Percentiles rank a stretch among this genome's conserved stretches.
Conservation (phyloP, 805 yeast species). For the Dipodascopsis tothii region DNA sequence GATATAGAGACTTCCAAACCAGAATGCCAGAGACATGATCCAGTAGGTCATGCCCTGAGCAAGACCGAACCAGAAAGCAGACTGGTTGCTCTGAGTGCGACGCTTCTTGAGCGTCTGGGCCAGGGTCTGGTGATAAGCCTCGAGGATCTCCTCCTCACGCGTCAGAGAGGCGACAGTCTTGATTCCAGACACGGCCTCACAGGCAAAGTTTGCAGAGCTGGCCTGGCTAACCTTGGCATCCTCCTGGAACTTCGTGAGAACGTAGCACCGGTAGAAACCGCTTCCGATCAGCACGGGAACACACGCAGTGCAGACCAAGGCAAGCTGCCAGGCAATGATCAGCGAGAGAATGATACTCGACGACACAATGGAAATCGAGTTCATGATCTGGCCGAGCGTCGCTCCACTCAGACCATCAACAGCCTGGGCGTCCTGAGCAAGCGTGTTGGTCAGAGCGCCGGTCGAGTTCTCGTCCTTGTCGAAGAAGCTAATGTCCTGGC, state of each 20-base stretch:
- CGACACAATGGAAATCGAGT: constrained; percentile 33
- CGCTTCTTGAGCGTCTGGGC: constrained; percentile 3
- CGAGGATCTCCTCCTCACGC: constrained; percentile 35
- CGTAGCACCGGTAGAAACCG: constrained; percentile 36
- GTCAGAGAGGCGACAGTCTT: constrained; percentile 39
- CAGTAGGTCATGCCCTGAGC: constrained; percentile 38
- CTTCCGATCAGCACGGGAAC: constrained; percentile 33
- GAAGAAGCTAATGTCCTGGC: constrained; percentile 29
- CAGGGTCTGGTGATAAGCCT: constrained; percentile 26
- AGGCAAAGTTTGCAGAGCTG: constrained; percentile 36
- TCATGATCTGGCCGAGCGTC: constrained; percentile 29
- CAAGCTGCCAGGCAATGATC: constrained; percentile 38
- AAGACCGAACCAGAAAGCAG: constrained; percentile 34
- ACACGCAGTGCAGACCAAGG: constrained; percentile 36
- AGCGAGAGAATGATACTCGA: constrained; percentile 37
- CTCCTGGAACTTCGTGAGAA: constrained; percentile 32
- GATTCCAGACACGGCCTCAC: constrained; percentile 37
- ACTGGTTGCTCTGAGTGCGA: constrained; percentile 14
- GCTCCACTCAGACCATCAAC: constrained; percentile 28
- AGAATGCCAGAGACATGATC: constrained; percentile 38
- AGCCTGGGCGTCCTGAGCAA: constrained; percentile 29
- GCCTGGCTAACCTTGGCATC: constrained; percentile 35
- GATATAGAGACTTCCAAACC: constrained; percentile 38
- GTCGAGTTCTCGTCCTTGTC: constrained; percentile 27
- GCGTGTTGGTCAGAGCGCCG: constrained; percentile 27